A percentile compares a stretch with the other conserved stretches of the same genome.
Evolutionary conservation across 805 yeast genomes (phyloP).

Genomic region (Barnettozyma vustinii): DNA sequence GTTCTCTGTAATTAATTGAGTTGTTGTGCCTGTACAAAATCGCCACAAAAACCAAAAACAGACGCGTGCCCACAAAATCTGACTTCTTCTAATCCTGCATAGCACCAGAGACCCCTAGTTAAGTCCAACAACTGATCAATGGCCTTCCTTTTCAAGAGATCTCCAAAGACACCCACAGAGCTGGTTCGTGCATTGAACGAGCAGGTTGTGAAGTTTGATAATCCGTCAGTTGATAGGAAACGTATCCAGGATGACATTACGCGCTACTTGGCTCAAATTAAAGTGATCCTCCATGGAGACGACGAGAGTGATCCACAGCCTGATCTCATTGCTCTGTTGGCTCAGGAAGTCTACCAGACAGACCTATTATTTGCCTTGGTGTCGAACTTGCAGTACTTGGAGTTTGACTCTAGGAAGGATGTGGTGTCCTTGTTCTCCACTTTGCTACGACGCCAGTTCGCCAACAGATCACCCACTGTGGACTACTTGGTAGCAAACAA

Average conservation of each 20-base stretch:
- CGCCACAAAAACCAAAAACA: neutral
- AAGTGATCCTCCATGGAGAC: conserved; percentile 64
- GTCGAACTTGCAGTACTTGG: conserved; percentile 56
- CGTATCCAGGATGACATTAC: conserved; percentile 69
- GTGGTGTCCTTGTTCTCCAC: conserved; percentile 69
- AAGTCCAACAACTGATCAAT: conserved; percentile 29
- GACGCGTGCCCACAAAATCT: neutral
- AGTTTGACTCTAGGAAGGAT: conserved; percentile 87
- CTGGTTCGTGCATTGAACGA: conserved; percentile 73
- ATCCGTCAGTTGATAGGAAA: conserved; percentile 28
- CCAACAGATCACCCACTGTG: conserved; percentile 76
- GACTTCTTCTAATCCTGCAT: neutral
- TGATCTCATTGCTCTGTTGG: conserved; percentile 53
- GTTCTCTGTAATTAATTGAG: no score
- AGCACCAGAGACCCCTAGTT: neutral
- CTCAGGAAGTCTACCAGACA: conserved; percentile 70
- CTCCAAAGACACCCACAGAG: conserved; percentile 86
- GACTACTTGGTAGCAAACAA: conserved; percentile 62
- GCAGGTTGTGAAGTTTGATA: conserved; percentile 51
- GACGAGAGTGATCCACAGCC: conserved; percentile 54
- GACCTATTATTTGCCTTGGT: conserved; percentile 65
- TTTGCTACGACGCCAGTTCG: conserved; percentile 71
- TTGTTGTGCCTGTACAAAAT: no score
- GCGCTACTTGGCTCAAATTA: conserved; percentile 58
- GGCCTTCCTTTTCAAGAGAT: conserved; percentile 89